Evolutionary conservation across 2,329 filamentous ascomycete species (phyloP), one percentile per base, ranked within the genome.

Genomic region (Cordyceps javanica): DNA sequence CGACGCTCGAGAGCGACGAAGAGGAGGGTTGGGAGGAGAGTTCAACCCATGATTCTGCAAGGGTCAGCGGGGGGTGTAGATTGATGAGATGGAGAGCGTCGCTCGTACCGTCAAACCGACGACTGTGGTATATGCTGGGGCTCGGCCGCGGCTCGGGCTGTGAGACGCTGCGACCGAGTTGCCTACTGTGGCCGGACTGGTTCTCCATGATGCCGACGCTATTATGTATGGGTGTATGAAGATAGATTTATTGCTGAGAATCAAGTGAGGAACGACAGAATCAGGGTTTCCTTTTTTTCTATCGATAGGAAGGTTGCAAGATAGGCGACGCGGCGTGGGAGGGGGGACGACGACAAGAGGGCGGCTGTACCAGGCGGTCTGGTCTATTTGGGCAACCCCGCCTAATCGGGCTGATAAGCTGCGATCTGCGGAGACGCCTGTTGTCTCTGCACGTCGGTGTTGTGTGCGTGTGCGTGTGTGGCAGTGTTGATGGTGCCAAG

Each of bases 11-110:
- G 13, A 96, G 78, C 14, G 92, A 97, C 2, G 93, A 96, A 2
- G 93, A 96, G 0, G 93, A 97, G 8, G 93, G 91, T 65, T 94
- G 90, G 4, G 93, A 97, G 48, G 89, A 85, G 60, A 99, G 86
- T 71, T 99, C 93, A 65, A 97, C 85, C 94, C 94, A 99, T 9
- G 94, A 97, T 76, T 97, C 94, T 92, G 77, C 63, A 58, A 49
- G 34, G 44, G 46, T 56, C 21, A 59, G 58, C 8, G n/a, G 34
- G 3, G 10, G 25, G 14, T 16, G 11, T 19, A 13, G 36, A 14
- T 11, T 26, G 21, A 44, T 3, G 30, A 28, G 10, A 52, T 60
- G 60, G 65, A 70, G 41, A 13, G 70, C 64, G 58, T 56, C 44
- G 41, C 32, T 65, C 69, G 44, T 63, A 73, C 72, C 72, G 59